Conservation (phyloP, 257 asterid species). For the Gentiana macrophylla region DNA sequence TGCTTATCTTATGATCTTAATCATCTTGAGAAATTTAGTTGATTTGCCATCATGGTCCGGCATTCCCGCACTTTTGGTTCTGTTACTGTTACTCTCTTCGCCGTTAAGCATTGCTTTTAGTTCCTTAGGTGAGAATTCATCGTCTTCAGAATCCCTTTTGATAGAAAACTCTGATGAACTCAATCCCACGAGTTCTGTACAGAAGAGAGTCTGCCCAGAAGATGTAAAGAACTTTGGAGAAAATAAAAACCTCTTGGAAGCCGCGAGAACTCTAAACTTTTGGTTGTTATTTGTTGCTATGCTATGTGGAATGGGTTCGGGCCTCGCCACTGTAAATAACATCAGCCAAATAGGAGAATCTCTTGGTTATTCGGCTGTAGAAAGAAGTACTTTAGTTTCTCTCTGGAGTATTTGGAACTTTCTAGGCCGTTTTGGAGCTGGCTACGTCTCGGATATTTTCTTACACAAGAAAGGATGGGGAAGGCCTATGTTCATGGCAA, state of each 20-base stretch:
- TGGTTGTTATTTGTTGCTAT: slow-evolving; percentile 69
- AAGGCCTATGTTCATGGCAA: slow-evolving; percentile 56
- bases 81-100: slow-evolving; percentile 47
- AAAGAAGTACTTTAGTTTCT: slow-evolving; percentile 58
- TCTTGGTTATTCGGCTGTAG: slow-evolving; percentile 51
- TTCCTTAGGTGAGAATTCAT: slow-evolving; percentile 23
- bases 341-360: slow-evolving; percentile 90
- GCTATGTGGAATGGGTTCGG: slow-evolving; percentile 92
- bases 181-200: slow-evolving; percentile 4
- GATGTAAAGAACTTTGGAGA: slow-evolving; percentile 17
- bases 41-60: slow-evolving; percentile 36
- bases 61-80: slow-evolving; percentile 32
- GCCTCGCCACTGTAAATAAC: slow-evolving; percentile 81
- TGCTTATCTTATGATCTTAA: slow-evolving; percentile 52
- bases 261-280: slow-evolving; percentile 44
- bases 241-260: slow-evolving; percentile 48
- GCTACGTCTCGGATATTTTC: slow-evolving; percentile 66
- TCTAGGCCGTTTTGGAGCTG: slow-evolving; percentile 80
- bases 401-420: slow-evolving; percentile 95
- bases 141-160: slow-evolving; percentile 29
- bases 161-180: slow-evolving; percentile 12
- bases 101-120: slow-evolving; percentile 39
- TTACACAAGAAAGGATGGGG: slow-evolving; percentile 43
- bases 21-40: slow-evolving; percentile 37
- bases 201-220: slow-evolving; percentile 17